A percentile compares a stretch with the other conserved stretches of the same genome.
phyloP scores from a whole-genome alignment of 2,329 filamentous ascomycete species.

The Purpureocillium takamizusanense region DNA sequence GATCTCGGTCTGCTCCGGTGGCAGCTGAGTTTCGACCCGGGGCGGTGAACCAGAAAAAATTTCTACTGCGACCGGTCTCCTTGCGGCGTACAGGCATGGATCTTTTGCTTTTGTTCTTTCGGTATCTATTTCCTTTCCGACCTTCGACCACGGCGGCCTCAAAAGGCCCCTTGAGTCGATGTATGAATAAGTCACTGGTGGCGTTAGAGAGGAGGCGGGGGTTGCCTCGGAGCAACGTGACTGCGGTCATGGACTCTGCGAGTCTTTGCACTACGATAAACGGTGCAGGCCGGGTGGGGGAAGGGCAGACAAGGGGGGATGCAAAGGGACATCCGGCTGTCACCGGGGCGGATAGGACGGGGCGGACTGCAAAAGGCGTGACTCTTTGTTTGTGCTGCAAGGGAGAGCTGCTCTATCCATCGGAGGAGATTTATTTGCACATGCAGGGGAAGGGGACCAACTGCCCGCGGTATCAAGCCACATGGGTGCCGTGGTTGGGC shows the following conservation, averaged over 20 bases:
- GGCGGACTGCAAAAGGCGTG: conserved; percentile 1
- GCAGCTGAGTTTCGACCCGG: not conserved
- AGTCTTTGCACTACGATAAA: not conserved
- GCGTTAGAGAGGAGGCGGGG: not conserved
- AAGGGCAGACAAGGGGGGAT: not conserved
- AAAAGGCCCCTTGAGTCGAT: conserved; percentile 12
- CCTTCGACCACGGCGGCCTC: conserved; percentile 13
- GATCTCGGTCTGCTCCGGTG: too few species aligned
- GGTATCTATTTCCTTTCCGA: conserved; percentile 7
- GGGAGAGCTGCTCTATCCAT: too few species aligned
- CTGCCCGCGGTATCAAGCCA: too few species aligned
- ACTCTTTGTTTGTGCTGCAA: not conserved
- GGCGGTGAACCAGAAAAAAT: not conserved
- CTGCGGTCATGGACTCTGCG: not conserved
- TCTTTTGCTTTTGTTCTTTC: conserved; percentile 4
- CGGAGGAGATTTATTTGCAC: too few species aligned
- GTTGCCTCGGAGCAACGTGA: not conserved
- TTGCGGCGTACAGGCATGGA: conserved; percentile 15
- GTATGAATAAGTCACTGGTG: conserved; percentile 17
- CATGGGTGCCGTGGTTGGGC: not conserved
- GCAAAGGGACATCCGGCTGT: not conserved
- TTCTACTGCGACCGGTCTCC: conserved; percentile 7
- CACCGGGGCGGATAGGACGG: not conserved
- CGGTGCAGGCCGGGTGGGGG: not conserved
- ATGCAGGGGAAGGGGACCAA: too few species aligned